These are phyloP conservation scores for Scenedesmus sp. DNA, from an alignment of 163 green algal species.

Conservation along the genomic window DNA sequence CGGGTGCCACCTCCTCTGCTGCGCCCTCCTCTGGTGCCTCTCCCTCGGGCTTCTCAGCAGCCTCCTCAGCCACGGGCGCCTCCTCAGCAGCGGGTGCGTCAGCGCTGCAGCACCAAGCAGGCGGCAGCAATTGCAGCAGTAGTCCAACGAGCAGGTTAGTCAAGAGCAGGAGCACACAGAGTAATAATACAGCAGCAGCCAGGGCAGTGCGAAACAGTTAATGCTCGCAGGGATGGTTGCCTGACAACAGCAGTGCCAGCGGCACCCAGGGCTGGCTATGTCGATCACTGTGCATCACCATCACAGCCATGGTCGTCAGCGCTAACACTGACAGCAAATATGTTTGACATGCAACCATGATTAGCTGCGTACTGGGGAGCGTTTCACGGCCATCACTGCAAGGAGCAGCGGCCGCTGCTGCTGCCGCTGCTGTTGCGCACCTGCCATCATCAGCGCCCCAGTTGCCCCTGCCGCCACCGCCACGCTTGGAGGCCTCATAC, in stretches of 20 bases:
- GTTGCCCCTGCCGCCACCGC: conserved; percentile 88
- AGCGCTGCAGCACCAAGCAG: conserved; percentile 4
- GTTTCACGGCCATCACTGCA: background rate
- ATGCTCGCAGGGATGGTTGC: no score
- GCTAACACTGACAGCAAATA: background rate
- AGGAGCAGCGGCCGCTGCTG: background rate
- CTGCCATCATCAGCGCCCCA: conserved; percentile 83
- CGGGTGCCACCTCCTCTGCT: conserved; percentile 53
- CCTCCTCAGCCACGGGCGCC: conserved; percentile 29
- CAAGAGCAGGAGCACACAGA: background rate
- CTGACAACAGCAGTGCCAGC: no score
- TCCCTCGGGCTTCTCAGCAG: conserved; percentile 25
- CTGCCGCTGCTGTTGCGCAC: conserved; percentile 25
- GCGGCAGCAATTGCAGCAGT: background rate
- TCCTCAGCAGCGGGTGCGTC: conserved; percentile 50
- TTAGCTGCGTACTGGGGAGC: background rate
- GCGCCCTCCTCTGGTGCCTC: conserved; percentile 15
- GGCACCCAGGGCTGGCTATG: background rate
- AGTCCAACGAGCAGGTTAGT: background rate
- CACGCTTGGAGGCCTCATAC: conserved; percentile 89
- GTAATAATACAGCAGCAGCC: background rate
- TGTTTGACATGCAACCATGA: background rate
- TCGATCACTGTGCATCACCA: background rate
- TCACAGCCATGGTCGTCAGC: background rate
- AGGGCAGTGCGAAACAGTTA: no score